These are phyloP conservation scores for Xylaria sp. DNA, from an alignment of 2,329 filamentous ascomycete species.

Conservation along the genomic window DNA sequence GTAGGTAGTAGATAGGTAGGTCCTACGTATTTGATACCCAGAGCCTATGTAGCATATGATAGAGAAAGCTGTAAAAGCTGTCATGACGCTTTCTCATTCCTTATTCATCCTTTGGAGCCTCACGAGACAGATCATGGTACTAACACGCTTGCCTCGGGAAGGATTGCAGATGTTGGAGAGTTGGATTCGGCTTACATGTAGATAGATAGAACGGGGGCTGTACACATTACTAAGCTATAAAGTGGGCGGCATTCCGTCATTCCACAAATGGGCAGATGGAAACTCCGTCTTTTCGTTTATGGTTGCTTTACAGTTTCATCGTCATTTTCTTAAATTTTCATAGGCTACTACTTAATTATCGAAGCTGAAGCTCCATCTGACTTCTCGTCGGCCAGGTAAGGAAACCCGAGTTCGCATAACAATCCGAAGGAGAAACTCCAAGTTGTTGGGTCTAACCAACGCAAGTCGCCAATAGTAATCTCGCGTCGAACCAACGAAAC, in stretches of 20 bases:
- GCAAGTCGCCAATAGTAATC: conserved; percentile 18
- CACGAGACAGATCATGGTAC: conserved; percentile 22
- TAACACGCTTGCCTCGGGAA: conserved; percentile 26
- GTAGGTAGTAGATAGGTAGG: no score
- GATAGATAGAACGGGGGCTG: conserved; percentile 26
- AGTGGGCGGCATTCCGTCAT: conserved; percentile 15
- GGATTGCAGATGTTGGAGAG: conserved; percentile 28
- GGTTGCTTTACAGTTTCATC: conserved; percentile 1
- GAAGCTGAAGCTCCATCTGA: conserved; percentile 5
- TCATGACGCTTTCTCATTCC: conserved; percentile 21
- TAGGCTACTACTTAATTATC: conserved; percentile 8
- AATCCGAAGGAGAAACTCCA: not conserved
- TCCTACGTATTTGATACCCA: not conserved
- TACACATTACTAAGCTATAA: conserved; percentile 32
- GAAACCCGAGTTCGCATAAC: not conserved
- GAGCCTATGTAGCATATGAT: conserved; percentile 11
- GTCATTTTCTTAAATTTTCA: conserved; percentile 7
- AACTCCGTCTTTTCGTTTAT: conserved; percentile 9
- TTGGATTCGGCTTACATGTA: conserved; percentile 10
- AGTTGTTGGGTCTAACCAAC: conserved; percentile 17
- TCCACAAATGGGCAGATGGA: conserved; percentile 25
- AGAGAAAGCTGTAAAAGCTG: conserved; percentile 12
- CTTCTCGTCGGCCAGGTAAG: not conserved
- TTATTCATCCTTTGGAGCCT: conserved; percentile 35
- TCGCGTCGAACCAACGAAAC: conserved; percentile 3